Evolutionary conservation across 306 rosid genomes (phyloP), one percentile per base, ranked within the genome.

Genomic region (Acacia crassicarpa): DNA sequence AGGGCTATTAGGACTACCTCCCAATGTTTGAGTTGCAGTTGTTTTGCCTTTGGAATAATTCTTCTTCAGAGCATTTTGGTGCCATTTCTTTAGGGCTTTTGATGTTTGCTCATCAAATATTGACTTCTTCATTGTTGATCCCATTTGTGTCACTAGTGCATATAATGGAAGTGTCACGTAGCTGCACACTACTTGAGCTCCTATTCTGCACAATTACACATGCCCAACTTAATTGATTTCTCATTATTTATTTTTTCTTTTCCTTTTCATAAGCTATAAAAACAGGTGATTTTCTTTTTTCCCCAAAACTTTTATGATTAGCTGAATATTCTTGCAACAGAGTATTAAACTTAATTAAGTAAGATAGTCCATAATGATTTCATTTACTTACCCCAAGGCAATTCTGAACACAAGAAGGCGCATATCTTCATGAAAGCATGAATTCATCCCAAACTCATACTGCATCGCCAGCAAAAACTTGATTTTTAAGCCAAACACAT

Each of bases 91-190:
- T 61, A 95, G 61, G 0, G 99, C 99, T 84, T 83, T 93, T 17
- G 97, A 92, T 56, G 99, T 95, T 86, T 95, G 97, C 0, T 95
- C 98, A 25, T 95, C 99, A 51, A 95, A 95, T 67, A 95, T 93
- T 15, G 99, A 93, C 89, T 83, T 85, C 91, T 95, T 95, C 99
- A 95, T 95, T 0, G 94, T 95, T 0, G 99, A 91, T 45, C 99
- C 99, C 99, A 95, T 95, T 93, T 94, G 78, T 17, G 98, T 93
- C 22, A 95, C 99, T 4, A 95, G 89, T 5, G 99, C 99, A 82
- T 95, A 95, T 15, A 95, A 87, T 11, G 99, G 99, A 75, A 95
- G 99, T 53, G 99, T 95, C 38, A 91, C 72, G 77, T 95, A 95
- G 87, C 98, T 93, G 88, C 97, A 93, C 81, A 93, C 62, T 30